phyloP scores from a whole-genome alignment of 2,329 filamentous ascomycete species.

The Parascedosporium putredinis region DNA sequence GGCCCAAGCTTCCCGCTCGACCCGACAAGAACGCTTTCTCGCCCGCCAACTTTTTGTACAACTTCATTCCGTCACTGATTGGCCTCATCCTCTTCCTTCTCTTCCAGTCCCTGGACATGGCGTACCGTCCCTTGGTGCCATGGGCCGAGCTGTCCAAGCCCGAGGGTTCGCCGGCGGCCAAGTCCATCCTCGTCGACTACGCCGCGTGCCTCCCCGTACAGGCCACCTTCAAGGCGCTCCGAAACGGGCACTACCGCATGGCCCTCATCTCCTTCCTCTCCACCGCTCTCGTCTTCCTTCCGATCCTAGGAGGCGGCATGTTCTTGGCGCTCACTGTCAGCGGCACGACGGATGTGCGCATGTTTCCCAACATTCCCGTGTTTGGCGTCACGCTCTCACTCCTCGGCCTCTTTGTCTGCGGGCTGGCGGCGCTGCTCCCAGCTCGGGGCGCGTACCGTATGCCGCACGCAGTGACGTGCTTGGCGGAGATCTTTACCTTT shows the following conservation, averaged over 20 bases:
- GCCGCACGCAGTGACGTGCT: slow-evolving; percentile 60
- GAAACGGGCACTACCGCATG: slow-evolving; percentile 55
- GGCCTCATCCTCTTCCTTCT: slow-evolving; percentile 57
- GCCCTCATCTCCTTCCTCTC: slow-evolving; percentile 51
- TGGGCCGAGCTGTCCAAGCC: slow-evolving; percentile 52
- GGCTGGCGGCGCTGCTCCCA: slow-evolving; percentile 51
- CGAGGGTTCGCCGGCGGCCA: slow-evolving; percentile 50
- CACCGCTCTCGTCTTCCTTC: slow-evolving; percentile 49
- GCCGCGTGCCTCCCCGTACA: slow-evolving; percentile 54
- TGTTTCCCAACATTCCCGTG: slow-evolving; percentile 64
- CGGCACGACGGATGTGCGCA: slow-evolving; percentile 38
- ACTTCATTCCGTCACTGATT: slow-evolving; percentile 59
- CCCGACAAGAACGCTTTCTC: slow-evolving; percentile 62
- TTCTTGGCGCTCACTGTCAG: slow-evolving; percentile 62
- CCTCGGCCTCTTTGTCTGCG: slow-evolving; percentile 58
- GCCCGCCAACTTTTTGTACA: slow-evolving; percentile 78
- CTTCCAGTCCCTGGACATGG: slow-evolving; percentile 57
- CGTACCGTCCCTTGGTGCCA: slow-evolving; percentile 55
- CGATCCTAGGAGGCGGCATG: slow-evolving; percentile 57
- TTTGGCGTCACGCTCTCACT: slow-evolving; percentile 66
- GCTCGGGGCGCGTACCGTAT: slow-evolving; percentile 51
- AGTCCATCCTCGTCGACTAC: slow-evolving; percentile 61
- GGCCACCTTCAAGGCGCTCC: slow-evolving; percentile 43
- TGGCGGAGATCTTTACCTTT: slow-evolving; percentile 71
- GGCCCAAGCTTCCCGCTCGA: slow-evolving; percentile 52